Evolutionary conservation across 78 protist genomes (phyloP).

Genomic region (Dictyostelium citrinum): DNA sequence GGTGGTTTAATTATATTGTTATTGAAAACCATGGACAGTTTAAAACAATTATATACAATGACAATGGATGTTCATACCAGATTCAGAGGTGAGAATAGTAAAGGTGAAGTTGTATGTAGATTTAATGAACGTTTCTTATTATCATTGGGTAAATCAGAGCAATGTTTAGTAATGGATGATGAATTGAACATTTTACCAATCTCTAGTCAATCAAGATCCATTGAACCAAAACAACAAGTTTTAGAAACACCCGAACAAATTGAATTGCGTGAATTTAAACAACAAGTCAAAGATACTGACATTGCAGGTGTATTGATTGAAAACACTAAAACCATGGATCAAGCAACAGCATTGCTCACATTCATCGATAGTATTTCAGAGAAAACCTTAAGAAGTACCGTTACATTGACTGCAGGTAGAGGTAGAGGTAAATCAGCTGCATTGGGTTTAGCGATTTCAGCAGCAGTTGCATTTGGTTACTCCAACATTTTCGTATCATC

Average conservation of each 20-base stretch:
- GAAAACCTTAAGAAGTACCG: slow-evolving; percentile 92
- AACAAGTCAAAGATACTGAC: slow-evolving; percentile 80
- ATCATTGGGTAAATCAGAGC: slow-evolving; percentile 90
- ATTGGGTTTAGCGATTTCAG: slow-evolving; percentile 95
- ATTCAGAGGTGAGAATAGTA: slow-evolving; percentile 87
- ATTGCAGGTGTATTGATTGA: slow-evolving; percentile 85
- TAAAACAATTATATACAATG: slow-evolving; percentile 93
- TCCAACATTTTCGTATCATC: slow-evolving; percentile 97
- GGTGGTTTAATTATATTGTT: slow-evolving; percentile 98
- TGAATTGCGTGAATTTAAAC: slow-evolving; percentile 84
- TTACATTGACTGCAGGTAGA: slow-evolving; percentile 97
- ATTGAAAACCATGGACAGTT: slow-evolving; percentile 90
- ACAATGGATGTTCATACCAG: slow-evolving; percentile 98
- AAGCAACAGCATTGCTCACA: slow-evolving; percentile 91
- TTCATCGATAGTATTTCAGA: slow-evolving; percentile 95
- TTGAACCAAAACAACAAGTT: slow-evolving; percentile 54
- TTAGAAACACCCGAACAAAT: slow-evolving; percentile 26
- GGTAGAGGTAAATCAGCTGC: slow-evolving; percentile 99
- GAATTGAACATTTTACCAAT: slow-evolving; percentile 96
- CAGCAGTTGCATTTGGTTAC: slow-evolving; percentile 96
- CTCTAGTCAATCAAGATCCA: slow-evolving; percentile 61
- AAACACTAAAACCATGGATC: slow-evolving; percentile 81
- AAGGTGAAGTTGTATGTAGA: slow-evolving; percentile 92
- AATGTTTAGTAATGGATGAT: slow-evolving; percentile 93
- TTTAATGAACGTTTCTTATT: slow-evolving; percentile 99